Evolutionary conservation across 768 basidiomycete species (phyloP).

Genomic region (Daedaleopsis sinensis): DNA sequence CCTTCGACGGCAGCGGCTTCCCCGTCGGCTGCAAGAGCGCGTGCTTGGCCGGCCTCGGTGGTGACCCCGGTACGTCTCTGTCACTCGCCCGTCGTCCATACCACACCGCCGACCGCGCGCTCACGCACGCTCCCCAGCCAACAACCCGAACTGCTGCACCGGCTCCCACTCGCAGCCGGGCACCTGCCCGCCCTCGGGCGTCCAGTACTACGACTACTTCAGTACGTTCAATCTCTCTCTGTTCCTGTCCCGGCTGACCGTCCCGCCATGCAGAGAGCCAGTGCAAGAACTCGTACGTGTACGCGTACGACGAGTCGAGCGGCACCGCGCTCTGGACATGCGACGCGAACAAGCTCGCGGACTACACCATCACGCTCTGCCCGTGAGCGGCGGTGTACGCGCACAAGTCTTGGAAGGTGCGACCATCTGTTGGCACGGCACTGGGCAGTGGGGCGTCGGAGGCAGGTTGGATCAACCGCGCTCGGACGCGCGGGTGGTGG

Average conservation of each 20-base stretch:
- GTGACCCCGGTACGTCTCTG: conserved; percentile 33
- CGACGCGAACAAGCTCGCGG: conserved; percentile 34
- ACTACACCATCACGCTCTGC: conserved; percentile 52
- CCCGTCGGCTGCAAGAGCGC: conserved; percentile 49
- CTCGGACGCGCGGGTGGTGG: too few relatives aligned
- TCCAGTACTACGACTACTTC: conserved; percentile 48
- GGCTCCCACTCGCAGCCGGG: conserved; percentile 50
- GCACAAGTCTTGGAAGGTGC: neutral
- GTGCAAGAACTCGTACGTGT: conserved; percentile 52
- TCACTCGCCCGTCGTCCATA: neutral
- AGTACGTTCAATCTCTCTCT: conserved; percentile 40
- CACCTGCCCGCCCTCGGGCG: conserved; percentile 57
- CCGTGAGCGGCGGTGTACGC: conserved; percentile 25
- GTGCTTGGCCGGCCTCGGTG: conserved; percentile 43
- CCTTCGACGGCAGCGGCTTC: conserved; percentile 38
- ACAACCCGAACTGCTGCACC: conserved; percentile 69
- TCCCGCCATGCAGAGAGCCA: conserved; percentile 35
- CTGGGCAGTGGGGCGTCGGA: neutral
- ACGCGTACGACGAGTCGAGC: conserved; percentile 52
- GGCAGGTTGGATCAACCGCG: too few relatives aligned
- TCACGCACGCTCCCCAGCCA: conserved; percentile 29
- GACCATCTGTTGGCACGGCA: neutral
- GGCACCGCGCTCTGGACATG: conserved; percentile 52
- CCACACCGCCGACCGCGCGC: too few relatives aligned
- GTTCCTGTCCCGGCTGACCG: neutral